A percentile compares a stretch with the other conserved stretches of the same genome.
Evolutionary conservation across 306 rosid species (phyloP).

Genomic region (Cicer judaicum): DNA sequence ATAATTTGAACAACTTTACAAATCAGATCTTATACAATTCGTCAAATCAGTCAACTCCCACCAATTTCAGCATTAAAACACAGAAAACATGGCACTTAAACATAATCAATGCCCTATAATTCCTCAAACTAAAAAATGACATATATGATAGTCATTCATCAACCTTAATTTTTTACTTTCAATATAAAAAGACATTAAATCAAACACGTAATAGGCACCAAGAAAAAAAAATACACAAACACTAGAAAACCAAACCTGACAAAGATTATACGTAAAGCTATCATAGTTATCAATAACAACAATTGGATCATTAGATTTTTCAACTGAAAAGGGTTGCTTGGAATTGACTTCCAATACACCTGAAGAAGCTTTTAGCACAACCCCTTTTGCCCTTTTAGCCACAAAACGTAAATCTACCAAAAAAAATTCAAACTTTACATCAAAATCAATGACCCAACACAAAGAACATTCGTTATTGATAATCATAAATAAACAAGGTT

Average conservation of each 20-base stretch:
- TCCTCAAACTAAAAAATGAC: not conserved
- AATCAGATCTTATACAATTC: not conserved
- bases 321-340: constrained; percentile 18
- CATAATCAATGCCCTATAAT: not conserved
- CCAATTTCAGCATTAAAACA: not conserved
- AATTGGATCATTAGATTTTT: constrained; percentile 45
- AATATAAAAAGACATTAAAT: not conserved
- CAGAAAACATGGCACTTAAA: not conserved
- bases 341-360: constrained; percentile 29
- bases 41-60: constrained; percentile 9
- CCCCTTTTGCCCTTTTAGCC: constrained; percentile 52
- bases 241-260: constrained; percentile 63
- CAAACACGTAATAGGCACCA: not conserved
- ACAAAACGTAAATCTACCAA: constrained; percentile 35
- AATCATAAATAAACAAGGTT: not conserved
- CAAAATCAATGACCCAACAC: not conserved
- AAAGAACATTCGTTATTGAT: not conserved
- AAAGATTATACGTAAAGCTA: constrained; percentile 93
- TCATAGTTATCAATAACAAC: constrained; percentile 61
- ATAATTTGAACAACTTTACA: not conserved
- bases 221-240: not conserved
- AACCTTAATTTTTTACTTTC: not conserved
- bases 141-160: not conserved
- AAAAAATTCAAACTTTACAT: constrained; percentile 30
- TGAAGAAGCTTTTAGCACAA: constrained; percentile 47